Conservation (phyloP, 495 filamentous ascomycete species). For the Corynascus novoguineensis region DNA sequence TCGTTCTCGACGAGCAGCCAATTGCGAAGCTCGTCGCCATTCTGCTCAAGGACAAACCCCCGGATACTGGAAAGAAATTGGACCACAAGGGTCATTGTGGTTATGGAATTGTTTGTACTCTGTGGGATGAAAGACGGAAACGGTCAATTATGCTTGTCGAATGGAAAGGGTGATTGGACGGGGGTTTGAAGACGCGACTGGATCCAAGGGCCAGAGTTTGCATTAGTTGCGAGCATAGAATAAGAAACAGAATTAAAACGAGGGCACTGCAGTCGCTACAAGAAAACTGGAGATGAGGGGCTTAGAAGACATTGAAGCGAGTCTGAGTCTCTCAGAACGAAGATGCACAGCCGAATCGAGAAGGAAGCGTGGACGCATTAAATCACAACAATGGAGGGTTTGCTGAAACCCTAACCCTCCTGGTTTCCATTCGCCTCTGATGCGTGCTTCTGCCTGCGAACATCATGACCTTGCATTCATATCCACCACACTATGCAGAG, state of each 20-base stretch:
- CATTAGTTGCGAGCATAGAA: background rate
- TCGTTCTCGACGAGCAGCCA: conserved; percentile 43
- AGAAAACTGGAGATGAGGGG: background rate
- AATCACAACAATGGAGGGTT: no score
- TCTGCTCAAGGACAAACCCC: conserved; percentile 32
- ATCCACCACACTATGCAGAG: background rate
- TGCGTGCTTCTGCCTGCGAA: no score
- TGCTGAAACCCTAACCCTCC: no score
- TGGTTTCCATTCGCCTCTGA: no score
- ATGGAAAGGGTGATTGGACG: background rate
- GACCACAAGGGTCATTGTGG: conserved; percentile 33
- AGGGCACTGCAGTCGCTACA: no score
- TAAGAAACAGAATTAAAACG: background rate
- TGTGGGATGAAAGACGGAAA: background rate
- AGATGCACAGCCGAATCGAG: no score
- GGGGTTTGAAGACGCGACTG: background rate
- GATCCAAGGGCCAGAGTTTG: background rate
- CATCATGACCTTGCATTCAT: no score
- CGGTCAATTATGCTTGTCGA: background rate
- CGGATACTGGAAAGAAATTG: conserved; percentile 40
- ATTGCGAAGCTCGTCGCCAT: conserved; percentile 39
- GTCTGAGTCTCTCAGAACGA: no score
- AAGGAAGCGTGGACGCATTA: no score
- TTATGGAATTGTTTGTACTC: background rate
- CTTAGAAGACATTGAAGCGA: no score